A percentile compares a stretch with the other conserved stretches of the same genome.
Evolutionary conservation across 176 grass and related monocot species (phyloP).

Genomic region (Hordeum vulgare): DNA sequence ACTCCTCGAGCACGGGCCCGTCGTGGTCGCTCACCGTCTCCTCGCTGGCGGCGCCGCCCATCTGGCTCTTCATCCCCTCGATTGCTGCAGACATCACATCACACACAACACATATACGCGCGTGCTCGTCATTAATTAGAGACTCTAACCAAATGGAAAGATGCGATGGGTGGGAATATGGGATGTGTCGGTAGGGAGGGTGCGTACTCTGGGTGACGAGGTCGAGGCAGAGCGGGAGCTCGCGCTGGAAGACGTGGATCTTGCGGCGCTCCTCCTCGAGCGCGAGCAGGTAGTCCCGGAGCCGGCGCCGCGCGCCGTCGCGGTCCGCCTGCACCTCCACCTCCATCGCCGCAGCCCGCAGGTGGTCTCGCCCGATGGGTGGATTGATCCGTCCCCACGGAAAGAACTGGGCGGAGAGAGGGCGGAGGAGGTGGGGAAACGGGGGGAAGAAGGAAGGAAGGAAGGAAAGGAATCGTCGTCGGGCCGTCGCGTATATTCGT

Average conservation of each 20-base stretch:
- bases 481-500: conserved; percentile 74
- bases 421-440: background rate
- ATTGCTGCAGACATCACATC: conserved; percentile 38
- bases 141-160: no score
- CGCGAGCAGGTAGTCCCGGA: conserved; percentile 56
- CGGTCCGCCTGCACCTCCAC: background rate
- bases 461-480: conserved; percentile 43
- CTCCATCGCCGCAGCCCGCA: background rate
- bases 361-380: background rate
- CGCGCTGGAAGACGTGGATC: conserved; percentile 83
- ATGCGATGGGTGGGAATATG: no score
- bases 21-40: conserved; percentile 43
- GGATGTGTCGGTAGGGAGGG: no score
- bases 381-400: background rate
- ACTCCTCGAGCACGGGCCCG: conserved; percentile 80
- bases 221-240: conserved; percentile 78
- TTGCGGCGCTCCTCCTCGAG: conserved; percentile 83
- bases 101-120: background rate
- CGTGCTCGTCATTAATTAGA: no score
- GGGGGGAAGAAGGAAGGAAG: background rate
- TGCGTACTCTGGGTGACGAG: conserved; percentile 79
- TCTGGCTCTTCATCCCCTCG: conserved; percentile 49
- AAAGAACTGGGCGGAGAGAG: no score
- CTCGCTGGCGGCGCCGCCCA: conserved; percentile 40
- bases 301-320: background rate